Evolutionary conservation across 2,329 filamentous ascomycete genomes (phyloP), one percentile per base, ranked within the genome.

Genomic region (Aureobasidium sp.): DNA sequence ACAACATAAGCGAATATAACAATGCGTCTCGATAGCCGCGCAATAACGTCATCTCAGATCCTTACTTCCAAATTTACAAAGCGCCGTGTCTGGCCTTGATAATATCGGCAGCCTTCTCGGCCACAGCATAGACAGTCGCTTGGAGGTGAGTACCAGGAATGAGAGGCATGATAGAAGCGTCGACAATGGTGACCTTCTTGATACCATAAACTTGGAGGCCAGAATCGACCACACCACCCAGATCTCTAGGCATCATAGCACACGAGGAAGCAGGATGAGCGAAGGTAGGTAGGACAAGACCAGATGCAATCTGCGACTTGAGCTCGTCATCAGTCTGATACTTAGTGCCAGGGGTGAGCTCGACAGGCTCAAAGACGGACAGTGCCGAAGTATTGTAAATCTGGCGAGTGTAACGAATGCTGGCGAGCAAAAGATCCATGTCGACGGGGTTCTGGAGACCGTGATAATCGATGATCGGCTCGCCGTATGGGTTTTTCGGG

Each of bases 401-500:
- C 26, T 65, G 59, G 5, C 76, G 68, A 27, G 73, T 74, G 65
- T 68, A 74, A 20, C 72, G 67, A 1, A 77, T 65, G 53, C 73
- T 70, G 39, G 72, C 71, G 0, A 71, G 67, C 0, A 76, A 53
- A 29, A 76, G 67, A n/a, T 68, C 65, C 6, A 68, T 64, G 61
- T 78, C 76, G 12, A 73, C 63, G 0, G 74, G 74, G 63, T 76
- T 74, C 34, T 70, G 66, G 17, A 77, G 71, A 64, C 73, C 75
- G 63, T 75, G 75, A 13, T 75, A 76, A 63, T 78, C 69, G 66
- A 78, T 75, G 17, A 50, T 53, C 0, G 78, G 77, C 6, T 69
- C 65, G 41, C 71, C 62, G 12, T 69, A 65, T 5, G 71, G 70
- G 13, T 75, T 69, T 10, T 69, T 37, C 0, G 69, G 67, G 13